Conservation (phyloP, 2,329 filamentous ascomycete genomes). For the Leptosphaerulina australis region DNA sequence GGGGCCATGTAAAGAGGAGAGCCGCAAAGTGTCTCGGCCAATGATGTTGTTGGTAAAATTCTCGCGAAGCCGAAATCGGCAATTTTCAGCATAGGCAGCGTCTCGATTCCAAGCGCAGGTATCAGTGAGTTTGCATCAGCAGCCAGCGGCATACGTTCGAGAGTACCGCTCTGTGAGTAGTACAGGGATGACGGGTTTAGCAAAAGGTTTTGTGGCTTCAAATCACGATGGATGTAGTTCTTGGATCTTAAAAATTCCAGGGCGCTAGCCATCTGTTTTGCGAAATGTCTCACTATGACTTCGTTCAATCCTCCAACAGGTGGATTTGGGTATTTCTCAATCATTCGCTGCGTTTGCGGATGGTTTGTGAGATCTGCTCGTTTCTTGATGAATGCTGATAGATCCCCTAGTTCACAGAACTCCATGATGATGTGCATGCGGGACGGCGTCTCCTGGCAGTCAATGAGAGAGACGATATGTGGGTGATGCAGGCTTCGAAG, state of each 20-base stretch:
- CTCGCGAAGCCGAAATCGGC: constrained; percentile 99
- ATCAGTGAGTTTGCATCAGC: constrained; percentile 81
- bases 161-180: constrained; percentile 59
- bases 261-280: constrained; percentile 92
- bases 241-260: constrained; percentile 83
- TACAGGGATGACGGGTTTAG: constrained; percentile 79
- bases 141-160: constrained; percentile 71
- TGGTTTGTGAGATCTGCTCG: constrained; percentile 79
- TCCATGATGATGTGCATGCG: constrained; percentile 99
- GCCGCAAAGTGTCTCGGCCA: constrained; percentile 95
- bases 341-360: constrained; percentile 85
- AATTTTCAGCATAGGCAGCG: constrained; percentile 94
- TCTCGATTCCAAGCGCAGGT: constrained; percentile 78
- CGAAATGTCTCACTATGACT: constrained; percentile 93
- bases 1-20: constrained; percentile 99
- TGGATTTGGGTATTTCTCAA: constrained; percentile 87
- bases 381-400: constrained; percentile 96
- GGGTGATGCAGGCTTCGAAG: constrained; percentile 92
- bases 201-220: constrained; percentile 95
- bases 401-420: constrained; percentile 92
- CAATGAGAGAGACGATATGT: constrained; percentile 94
- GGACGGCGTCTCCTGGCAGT: constrained; percentile 83
- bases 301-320: constrained; percentile 88
- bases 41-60: constrained; percentile 84
- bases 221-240: constrained; percentile 93